Conservation (phyloP, 2,329 filamentous ascomycete genomes). For the Ceratocystiopsis minuta region DNA sequence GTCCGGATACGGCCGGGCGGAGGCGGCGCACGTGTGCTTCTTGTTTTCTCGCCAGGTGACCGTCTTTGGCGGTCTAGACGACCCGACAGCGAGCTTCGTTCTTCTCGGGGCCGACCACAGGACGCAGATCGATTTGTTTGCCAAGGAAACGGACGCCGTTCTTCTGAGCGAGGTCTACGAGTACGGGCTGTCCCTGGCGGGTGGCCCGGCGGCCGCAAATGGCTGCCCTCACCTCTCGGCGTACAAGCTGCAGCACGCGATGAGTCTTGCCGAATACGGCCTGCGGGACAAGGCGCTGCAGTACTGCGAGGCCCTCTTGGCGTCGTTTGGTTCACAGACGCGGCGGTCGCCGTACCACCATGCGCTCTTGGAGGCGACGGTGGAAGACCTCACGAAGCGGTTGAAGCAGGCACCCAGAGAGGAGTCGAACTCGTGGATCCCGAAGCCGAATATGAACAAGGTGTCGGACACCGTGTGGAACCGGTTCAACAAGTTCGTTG, state of each 20-base stretch:
- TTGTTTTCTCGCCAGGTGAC: constrained; percentile 59
- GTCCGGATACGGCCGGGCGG: constrained; percentile 66
- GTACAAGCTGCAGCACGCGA: constrained; percentile 83
- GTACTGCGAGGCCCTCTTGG: constrained; percentile 74
- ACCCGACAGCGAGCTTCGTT: constrained; percentile 59
- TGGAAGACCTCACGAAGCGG: constrained; percentile 71
- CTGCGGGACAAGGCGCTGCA: constrained; percentile 65
- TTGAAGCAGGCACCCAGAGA: constrained; percentile 76
- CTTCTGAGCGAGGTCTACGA: constrained; percentile 93
- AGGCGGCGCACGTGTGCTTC: constrained; percentile 88
- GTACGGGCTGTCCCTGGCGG: constrained; percentile 61
- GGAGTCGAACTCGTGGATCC: constrained; percentile 71
- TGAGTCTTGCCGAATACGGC: constrained; percentile 68
- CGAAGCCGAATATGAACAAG: constrained; percentile 89
- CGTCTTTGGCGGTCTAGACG: constrained; percentile 68
- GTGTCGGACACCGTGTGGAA: constrained; percentile 81
- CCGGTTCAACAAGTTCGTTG: constrained; percentile 91
- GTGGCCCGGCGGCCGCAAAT: constrained; percentile 14
- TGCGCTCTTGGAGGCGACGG: constrained; percentile 47
- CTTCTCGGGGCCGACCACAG: constrained; percentile 66
- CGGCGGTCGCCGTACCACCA: constrained; percentile 80
- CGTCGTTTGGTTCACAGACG: constrained; percentile 62
- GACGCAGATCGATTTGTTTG: constrained; percentile 50
- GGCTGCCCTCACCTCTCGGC: constrained; percentile 64
- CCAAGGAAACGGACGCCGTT: constrained; percentile 69